phyloP scores from a whole-genome alignment of 176 grass and related monocot genomes.

The Oryza brachyantha region DNA sequence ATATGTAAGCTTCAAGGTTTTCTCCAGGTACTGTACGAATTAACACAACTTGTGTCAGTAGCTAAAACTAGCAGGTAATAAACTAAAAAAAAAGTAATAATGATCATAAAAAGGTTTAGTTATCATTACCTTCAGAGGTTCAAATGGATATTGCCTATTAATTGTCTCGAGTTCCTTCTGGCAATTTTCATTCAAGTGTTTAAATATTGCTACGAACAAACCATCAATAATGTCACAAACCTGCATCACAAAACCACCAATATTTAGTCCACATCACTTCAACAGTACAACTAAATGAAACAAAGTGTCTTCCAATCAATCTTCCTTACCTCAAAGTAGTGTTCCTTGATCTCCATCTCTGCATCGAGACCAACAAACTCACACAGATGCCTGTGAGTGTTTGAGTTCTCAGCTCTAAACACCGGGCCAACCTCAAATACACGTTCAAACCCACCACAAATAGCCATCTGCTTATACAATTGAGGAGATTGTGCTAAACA shows the following conservation, averaged over 20 bases:
- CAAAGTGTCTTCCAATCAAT: neutral
- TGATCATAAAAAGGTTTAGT: too few species aligned
- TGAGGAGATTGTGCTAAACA: conserved; percentile 94
- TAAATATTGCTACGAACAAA: conserved; percentile 90
- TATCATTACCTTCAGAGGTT: conserved; percentile 87
- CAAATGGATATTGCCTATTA: conserved; percentile 86
- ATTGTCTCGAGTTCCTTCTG: conserved; percentile 76
- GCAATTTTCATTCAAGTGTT: conserved; percentile 79
- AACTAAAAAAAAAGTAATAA: too few species aligned
- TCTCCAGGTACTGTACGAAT: conserved; percentile 72
- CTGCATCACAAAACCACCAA: conserved; percentile 45
- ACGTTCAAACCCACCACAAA: conserved; percentile 76
- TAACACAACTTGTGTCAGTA: neutral
- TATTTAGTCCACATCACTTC: neutral
- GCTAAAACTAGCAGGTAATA: too few species aligned
- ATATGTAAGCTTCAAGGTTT: conserved; percentile 83
- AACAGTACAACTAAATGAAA: neutral
- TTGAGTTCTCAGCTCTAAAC: conserved; percentile 86
- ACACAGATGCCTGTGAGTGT: conserved; percentile 92
- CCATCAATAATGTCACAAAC: conserved; percentile 87
- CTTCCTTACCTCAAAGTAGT: conserved; percentile 83
- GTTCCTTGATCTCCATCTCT: conserved; percentile 96
- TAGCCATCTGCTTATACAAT: conserved; percentile 77
- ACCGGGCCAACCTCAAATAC: conserved; percentile 90
- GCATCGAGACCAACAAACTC: conserved; percentile 96